Evolutionary conservation across 257 asterid genomes (phyloP).

Genomic region (Nicotiana sylvestris): DNA sequence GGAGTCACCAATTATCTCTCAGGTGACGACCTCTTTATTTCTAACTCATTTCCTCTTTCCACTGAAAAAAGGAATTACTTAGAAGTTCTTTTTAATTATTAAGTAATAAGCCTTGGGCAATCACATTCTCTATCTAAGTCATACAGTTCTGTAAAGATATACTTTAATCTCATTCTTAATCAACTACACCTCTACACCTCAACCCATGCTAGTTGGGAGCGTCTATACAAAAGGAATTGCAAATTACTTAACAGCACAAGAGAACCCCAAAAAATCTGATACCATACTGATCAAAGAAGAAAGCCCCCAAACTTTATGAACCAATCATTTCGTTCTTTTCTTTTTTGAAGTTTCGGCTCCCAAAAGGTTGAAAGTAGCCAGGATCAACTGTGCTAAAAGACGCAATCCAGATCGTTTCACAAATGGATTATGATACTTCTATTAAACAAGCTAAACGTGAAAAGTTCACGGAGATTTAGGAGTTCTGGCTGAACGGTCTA

Average conservation of each 20-base stretch:
- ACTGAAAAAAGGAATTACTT: background rate
- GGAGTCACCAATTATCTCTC: background rate
- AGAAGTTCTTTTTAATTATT: background rate
- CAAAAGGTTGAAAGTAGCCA: background rate
- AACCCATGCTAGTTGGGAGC: background rate
- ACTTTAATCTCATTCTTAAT: no score
- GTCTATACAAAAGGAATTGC: background rate
- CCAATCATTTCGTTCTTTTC: background rate
- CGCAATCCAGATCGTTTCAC: background rate
- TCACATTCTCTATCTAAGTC: background rate
- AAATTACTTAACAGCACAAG: background rate
- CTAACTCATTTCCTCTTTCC: background rate
- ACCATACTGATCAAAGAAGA: background rate
- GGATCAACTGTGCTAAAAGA: background rate
- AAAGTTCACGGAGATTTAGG: background rate
- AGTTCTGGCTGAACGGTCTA: background rate
- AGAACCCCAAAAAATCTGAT: background rate
- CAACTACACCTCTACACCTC: no score
- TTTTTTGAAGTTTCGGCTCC: background rate
- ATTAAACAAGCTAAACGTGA: background rate
- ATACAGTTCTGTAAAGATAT: background rate
- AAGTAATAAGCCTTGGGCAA: background rate
- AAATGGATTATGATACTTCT: background rate
- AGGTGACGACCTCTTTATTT: background rate
- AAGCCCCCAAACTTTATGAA: background rate